These are phyloP conservation scores for Boletus tomentosulus DNA, from an alignment of 768 basidiomycete species.

Conservation along the genomic window DNA sequence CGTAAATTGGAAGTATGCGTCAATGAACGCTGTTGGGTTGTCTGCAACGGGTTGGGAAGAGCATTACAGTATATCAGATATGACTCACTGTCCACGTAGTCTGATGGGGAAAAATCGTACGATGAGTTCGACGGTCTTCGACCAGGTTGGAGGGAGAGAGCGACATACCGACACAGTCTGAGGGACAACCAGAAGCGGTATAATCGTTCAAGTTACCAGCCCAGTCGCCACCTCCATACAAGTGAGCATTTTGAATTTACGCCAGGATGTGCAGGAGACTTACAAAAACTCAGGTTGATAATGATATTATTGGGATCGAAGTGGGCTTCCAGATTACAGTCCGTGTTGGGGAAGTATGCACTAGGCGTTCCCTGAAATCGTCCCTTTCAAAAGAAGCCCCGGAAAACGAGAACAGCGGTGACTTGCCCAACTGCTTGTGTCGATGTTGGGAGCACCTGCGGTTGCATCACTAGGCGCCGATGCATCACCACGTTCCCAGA, in stretches of 20 bases:
- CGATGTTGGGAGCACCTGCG: constrained; percentile 12
- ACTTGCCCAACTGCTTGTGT: constrained; percentile 24
- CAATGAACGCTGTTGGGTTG: constrained; percentile 38
- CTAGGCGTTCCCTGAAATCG: constrained; percentile 29
- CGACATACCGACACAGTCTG: constrained; percentile 24
- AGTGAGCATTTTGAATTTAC: background rate
- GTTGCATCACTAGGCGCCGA: constrained; percentile 34
- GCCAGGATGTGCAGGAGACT: background rate
- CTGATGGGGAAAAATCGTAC: constrained; percentile 6
- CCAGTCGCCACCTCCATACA: constrained; percentile 25
- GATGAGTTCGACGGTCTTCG: background rate
- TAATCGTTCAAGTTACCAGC: constrained; percentile 30
- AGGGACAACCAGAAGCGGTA: constrained; percentile 28
- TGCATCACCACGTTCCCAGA: constrained; percentile 34
- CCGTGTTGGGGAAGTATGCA: constrained; percentile 35
- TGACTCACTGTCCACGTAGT: constrained; percentile 27
- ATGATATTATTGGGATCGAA: constrained; percentile 32
- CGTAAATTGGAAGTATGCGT: constrained; percentile 41
- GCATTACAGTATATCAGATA: background rate
- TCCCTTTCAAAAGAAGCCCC: background rate
- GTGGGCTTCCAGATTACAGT: constrained; percentile 38
- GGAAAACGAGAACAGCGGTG: too few relatives aligned
- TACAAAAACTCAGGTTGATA: constrained; percentile 33
- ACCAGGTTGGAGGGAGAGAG: background rate
- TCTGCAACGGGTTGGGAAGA: constrained; percentile 11